Evolutionary conservation across 768 basidiomycete species (phyloP).

Genomic region (Tulasnella sp.): DNA sequence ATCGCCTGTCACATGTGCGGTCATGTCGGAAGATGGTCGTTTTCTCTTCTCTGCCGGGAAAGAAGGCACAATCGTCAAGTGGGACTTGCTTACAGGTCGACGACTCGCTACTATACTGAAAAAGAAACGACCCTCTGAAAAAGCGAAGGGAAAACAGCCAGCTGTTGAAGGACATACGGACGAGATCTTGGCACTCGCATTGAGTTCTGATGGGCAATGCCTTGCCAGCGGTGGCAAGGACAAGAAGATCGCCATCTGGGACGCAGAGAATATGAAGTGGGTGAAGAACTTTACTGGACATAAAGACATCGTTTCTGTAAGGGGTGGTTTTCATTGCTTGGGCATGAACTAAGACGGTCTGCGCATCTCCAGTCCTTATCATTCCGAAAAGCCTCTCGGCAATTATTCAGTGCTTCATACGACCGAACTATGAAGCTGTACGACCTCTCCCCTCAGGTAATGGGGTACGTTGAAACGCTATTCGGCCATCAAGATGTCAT

Average conservation of each 20-base stretch:
- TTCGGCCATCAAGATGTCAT: constrained; percentile 95
- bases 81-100: constrained; percentile 58
- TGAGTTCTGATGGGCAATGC: constrained; percentile 74
- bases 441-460: constrained; percentile 54
- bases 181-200: constrained; percentile 69
- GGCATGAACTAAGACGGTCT: constrained; percentile 3
- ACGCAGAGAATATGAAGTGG: constrained; percentile 63
- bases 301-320: constrained; percentile 53
- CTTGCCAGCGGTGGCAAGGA: constrained; percentile 85
- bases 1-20: constrained; percentile 69
- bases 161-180: constrained; percentile 69
- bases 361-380: constrained; percentile 39
- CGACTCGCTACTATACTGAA: constrained; percentile 50
- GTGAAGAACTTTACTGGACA: constrained; percentile 70
- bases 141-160: constrained; percentile 35
- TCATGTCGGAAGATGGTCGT: constrained; percentile 56
- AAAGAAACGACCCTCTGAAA: constrained; percentile 29
- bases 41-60: constrained; percentile 84
- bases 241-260: constrained; percentile 73
- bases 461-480: constrained; percentile 91
- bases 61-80: constrained; percentile 80
- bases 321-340: constrained; percentile 31
- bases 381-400: constrained; percentile 65
- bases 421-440: constrained; percentile 87
- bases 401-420: constrained; percentile 64